Evolutionary conservation across 2,329 filamentous ascomycete genomes (phyloP).

Genomic region (Xylariaceae sp.): DNA sequence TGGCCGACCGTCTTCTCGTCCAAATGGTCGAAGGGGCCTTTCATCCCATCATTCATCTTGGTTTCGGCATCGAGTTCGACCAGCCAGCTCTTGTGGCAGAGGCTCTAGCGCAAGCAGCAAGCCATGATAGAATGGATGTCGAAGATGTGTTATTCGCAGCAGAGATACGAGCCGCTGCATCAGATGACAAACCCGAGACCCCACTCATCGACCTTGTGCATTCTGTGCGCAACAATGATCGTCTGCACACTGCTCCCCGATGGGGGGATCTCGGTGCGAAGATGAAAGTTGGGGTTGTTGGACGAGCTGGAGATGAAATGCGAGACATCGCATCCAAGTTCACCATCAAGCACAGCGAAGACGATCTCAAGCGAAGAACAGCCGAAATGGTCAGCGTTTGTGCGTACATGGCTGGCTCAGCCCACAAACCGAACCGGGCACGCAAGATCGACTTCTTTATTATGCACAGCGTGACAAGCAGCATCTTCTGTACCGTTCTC

Average conservation of each 20-base stretch:
- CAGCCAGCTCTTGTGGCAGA: slow-evolving; percentile 65
- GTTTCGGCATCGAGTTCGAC: slow-evolving; percentile 64
- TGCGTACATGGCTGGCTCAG: slow-evolving; percentile 27
- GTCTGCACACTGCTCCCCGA: slow-evolving; percentile 45
- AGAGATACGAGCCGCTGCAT: slow-evolving; percentile 10
- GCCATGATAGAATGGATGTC: slow-evolving; percentile 49
- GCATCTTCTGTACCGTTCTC: slow-evolving; percentile 31
- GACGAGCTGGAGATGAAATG: slow-evolving; percentile 53
- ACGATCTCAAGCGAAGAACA: slow-evolving; percentile 35
- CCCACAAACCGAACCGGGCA: slow-evolving; percentile 51
- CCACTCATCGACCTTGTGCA: slow-evolving; percentile 19
- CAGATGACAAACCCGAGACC: background rate
- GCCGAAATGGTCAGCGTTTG: slow-evolving; percentile 27
- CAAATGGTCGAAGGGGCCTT: slow-evolving; percentile 49
- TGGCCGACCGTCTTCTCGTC: slow-evolving; percentile 56
- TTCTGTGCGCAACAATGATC: slow-evolving; percentile 39
- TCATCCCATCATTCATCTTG: slow-evolving; percentile 66
- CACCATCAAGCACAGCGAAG: slow-evolving; percentile 34
- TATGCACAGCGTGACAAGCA: slow-evolving; percentile 33
- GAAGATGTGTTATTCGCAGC: slow-evolving; percentile 38
- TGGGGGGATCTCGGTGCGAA: slow-evolving; percentile 29
- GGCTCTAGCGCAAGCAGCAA: slow-evolving; percentile 59
- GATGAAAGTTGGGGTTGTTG: slow-evolving; percentile 61
- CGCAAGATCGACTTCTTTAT: slow-evolving; percentile 64
- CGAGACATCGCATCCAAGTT: slow-evolving; percentile 52